Conservation (phyloP, 805 yeast genomes). For the Komagataella mondaviorum region DNA sequence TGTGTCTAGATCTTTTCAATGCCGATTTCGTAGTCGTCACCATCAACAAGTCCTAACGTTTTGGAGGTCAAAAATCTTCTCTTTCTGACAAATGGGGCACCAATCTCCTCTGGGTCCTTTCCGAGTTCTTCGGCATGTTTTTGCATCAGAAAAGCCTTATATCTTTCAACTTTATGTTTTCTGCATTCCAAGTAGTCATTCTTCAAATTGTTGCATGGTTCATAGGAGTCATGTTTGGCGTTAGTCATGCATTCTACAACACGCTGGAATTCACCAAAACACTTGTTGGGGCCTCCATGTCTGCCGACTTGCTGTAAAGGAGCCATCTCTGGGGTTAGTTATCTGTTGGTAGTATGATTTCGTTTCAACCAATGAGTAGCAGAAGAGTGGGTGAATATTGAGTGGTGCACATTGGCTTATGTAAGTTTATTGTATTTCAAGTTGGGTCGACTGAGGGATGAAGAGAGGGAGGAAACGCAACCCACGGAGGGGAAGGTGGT, state of each 20-base stretch:
- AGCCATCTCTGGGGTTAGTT: conserved; percentile 5
- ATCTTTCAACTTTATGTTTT: conserved; percentile 21
- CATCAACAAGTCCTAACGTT: conserved; percentile 21
- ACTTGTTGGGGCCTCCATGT: conserved; percentile 23
- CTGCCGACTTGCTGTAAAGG: conserved; percentile 9
- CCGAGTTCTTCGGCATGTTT: conserved; percentile 17
- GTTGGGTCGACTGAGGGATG: neutral
- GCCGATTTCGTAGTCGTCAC: conserved; percentile 13
- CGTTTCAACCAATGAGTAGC: neutral
- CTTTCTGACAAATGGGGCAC: conserved; percentile 24
- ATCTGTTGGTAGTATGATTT: neutral
- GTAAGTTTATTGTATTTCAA: neutral
- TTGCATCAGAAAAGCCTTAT: conserved; percentile 19
- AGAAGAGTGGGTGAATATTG: neutral
- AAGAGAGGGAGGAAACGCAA: neutral
- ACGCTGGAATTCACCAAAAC: conserved; percentile 22
- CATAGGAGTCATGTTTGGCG: conserved; percentile 13
- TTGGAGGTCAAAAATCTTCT: conserved; percentile 24
- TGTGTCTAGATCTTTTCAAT: neutral
- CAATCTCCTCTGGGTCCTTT: conserved; percentile 14
- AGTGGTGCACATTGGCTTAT: neutral
- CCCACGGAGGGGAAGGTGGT: neutral
- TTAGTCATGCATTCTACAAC: conserved; percentile 24
- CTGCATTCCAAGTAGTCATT: conserved; percentile 23
- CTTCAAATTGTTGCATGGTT: conserved; percentile 18